A percentile compares a stretch with the other conserved stretches of the same genome.
These are phyloP conservation scores for Phlebiopsis flavidoalba DNA, from an alignment of 768 basidiomycete genomes.

Conservation along the genomic window DNA sequence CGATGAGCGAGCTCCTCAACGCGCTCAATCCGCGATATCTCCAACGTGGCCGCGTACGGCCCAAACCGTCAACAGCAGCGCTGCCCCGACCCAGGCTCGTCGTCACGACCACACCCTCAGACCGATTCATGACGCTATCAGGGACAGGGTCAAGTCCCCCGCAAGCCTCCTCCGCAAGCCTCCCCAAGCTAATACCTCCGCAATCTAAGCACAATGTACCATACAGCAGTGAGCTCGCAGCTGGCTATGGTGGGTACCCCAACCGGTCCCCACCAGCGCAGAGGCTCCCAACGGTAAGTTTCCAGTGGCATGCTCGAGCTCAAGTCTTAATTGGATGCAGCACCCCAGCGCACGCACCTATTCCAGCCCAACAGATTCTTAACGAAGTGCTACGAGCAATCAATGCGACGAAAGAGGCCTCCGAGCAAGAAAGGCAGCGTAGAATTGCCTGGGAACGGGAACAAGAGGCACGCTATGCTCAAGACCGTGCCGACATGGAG, in stretches of 20 bases:
- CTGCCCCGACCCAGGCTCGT: background rate
- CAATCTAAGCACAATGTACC: constrained; percentile 36
- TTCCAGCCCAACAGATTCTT: constrained; percentile 22
- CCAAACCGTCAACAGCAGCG: background rate
- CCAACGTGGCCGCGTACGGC: constrained; percentile 28
- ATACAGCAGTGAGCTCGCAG: constrained; percentile 62
- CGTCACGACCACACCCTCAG: background rate
- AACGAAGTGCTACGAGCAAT: constrained; percentile 60
- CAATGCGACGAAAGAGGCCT: constrained; percentile 50
- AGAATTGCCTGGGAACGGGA: constrained; percentile 65
- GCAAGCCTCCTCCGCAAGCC: constrained; percentile 19
- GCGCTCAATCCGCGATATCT: constrained; percentile 65
- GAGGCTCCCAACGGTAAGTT: background rate
- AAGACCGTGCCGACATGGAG: constrained; percentile 57
- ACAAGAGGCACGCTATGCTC: constrained; percentile 54
- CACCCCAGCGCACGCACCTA: constrained; percentile 2
- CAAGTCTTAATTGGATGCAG: background rate
- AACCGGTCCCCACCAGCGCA: constrained; percentile 15
- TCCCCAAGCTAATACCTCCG: constrained; percentile 21
- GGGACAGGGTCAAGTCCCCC: background rate
- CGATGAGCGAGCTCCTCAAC: constrained; percentile 71
- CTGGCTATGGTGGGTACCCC: constrained; percentile 43
- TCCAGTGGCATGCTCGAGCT: background rate
- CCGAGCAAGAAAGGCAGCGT: constrained; percentile 55
- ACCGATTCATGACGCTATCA: background rate